Evolutionary conservation across 2,329 filamentous ascomycete genomes (phyloP).

Genomic region (Beauveria caledonica): DNA sequence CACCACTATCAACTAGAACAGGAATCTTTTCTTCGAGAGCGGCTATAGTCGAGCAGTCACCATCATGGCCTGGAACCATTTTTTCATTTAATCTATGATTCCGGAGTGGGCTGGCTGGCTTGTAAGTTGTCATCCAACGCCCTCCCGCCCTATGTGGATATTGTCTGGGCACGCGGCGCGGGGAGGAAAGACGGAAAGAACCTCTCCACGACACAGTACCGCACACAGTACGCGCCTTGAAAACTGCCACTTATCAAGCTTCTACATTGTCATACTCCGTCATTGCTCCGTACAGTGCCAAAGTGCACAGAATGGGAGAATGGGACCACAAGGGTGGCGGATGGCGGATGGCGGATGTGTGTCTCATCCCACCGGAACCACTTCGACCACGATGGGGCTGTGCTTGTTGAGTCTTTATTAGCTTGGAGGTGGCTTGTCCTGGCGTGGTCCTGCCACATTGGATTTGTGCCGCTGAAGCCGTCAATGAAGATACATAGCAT

Average conservation of each 20-base stretch:
- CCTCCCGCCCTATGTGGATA: background rate
- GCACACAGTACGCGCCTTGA: background rate
- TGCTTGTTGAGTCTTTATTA: constrained; percentile 6
- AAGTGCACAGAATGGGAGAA: background rate
- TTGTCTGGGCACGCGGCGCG: constrained; percentile 3
- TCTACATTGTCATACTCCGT: background rate
- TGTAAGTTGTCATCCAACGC: background rate
- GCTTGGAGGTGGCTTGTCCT: background rate
- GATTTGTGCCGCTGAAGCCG: background rate
- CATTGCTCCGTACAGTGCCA: too few relatives aligned
- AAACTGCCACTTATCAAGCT: too few relatives aligned
- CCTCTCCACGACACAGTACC: background rate
- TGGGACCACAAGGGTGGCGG: background rate
- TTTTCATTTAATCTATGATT: background rate
- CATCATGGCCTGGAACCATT: constrained; percentile 7
- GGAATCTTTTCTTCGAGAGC: background rate
- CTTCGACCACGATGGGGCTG: background rate
- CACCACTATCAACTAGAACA: background rate
- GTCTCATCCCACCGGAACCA: constrained; percentile 4
- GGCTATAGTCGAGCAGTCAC: constrained; percentile 2
- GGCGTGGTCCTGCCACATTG: background rate
- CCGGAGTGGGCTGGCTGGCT: background rate
- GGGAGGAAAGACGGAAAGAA: background rate
- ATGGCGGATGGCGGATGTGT: background rate
- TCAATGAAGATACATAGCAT: background rate